phyloP scores from a whole-genome alignment of 208 protist genomes.

The Phytomonas francai region DNA sequence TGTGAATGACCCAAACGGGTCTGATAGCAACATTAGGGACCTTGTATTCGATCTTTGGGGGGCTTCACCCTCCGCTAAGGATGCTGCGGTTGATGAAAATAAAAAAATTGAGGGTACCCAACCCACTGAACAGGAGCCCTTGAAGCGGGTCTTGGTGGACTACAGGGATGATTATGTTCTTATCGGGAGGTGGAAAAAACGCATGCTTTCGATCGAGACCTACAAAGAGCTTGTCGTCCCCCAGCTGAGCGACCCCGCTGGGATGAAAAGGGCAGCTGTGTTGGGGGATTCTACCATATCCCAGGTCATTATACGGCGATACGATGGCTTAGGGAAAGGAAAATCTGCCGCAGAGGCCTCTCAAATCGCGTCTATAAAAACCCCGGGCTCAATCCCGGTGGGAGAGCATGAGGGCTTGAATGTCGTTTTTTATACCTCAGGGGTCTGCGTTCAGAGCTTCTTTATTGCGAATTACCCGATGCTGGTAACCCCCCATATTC shows the following conservation, averaged over 20 bases:
- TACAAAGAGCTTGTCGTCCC: neutral
- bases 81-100: neutral
- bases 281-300: neutral
- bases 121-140: neutral
- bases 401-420: constrained; percentile 2
- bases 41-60: neutral
- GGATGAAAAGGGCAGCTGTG: neutral
- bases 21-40: neutral
- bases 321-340: neutral
- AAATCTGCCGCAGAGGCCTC: neutral
- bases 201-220: neutral
- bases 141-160: neutral
- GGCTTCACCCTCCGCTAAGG: neutral
- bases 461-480: constrained; percentile 56
- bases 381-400: neutral
- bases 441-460: constrained; percentile 37
- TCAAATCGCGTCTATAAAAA: neutral
- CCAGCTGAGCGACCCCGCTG: neutral
- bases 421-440: constrained; percentile 52
- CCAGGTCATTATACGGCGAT: neutral
- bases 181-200: neutral
- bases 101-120: neutral
- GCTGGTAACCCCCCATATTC: constrained; percentile 47
- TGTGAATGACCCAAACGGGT: neutral
- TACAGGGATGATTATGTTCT: neutral